Conservation (phyloP, 1,284 basidiomycete species). For the Heterobasidion annosum region DNA sequence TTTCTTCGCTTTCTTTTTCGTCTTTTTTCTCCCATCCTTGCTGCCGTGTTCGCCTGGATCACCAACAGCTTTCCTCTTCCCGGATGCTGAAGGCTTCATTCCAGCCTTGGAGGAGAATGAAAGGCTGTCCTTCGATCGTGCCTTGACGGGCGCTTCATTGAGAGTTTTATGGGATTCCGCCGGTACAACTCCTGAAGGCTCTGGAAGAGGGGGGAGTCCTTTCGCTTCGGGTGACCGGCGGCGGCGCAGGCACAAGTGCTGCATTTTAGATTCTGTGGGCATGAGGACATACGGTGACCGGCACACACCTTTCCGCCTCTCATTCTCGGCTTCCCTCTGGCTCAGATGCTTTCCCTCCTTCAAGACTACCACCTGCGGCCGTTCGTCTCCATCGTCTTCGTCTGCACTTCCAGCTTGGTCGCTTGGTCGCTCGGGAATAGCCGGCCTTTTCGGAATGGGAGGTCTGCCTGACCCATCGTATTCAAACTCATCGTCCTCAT, state of each 20-base stretch:
- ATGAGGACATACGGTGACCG: not conserved
- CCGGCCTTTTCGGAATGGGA: slow-evolving; percentile 61
- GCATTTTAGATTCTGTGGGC: not conserved
- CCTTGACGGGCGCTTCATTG: not conserved
- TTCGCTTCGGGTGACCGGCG: slow-evolving; percentile 25
- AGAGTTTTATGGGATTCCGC: not conserved
- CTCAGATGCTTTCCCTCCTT: slow-evolving; percentile 79
- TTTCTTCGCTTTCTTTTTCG: slow-evolving; percentile 31
- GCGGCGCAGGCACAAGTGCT: not conserved
- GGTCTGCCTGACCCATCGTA: slow-evolving; percentile 58
- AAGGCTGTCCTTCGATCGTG: slow-evolving; percentile 13
- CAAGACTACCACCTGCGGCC: slow-evolving; percentile 78
- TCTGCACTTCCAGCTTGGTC: slow-evolving; percentile 67
- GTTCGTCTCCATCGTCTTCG: slow-evolving; percentile 74
- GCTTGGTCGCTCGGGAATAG: slow-evolving; percentile 62
- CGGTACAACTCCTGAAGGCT: not conserved
- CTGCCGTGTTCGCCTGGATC: slow-evolving; percentile 19
- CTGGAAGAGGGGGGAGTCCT: slow-evolving; percentile 1
- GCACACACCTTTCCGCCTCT: slow-evolving; percentile 63
- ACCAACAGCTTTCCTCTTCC: slow-evolving; percentile 33
- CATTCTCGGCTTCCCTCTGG: slow-evolving; percentile 67
- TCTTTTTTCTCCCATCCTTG: slow-evolving; percentile 11
- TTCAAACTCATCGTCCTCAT: slow-evolving; percentile 26
- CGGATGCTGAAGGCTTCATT: slow-evolving; percentile 14
- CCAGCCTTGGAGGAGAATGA: slow-evolving; percentile 33